phyloP scores from a whole-genome alignment of 176 grass and related monocot species.

The Elaeis guineensis region DNA sequence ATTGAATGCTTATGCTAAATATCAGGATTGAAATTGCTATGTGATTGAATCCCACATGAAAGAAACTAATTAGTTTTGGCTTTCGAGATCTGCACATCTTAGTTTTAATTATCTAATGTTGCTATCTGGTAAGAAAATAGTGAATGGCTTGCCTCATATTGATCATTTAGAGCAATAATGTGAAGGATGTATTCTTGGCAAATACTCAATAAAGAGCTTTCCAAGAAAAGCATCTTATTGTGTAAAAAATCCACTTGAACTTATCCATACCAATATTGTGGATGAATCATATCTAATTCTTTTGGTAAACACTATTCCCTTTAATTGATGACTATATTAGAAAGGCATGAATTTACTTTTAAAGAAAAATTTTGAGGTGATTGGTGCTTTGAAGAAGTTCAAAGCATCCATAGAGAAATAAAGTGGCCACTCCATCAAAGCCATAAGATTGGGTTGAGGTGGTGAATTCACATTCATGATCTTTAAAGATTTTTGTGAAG shows the following conservation, averaged over 20 bases:
- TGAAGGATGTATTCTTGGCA: not conserved
- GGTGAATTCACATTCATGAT: not conserved
- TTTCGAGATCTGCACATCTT: not conserved
- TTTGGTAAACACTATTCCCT: not conserved
- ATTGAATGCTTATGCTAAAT: not conserved
- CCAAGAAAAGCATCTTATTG: not conserved
- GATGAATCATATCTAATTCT: not conserved
- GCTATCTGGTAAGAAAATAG: not conserved
- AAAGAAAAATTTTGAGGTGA: constrained; percentile 1
- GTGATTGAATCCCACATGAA: not conserved
- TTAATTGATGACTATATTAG: constrained; percentile 20
- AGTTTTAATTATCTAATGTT: constrained; percentile 8
- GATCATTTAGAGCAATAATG: too few species aligned
- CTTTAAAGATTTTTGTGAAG: not conserved
- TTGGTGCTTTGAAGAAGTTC: not conserved
- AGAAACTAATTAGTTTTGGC: constrained; percentile 2
- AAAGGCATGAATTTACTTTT: constrained; percentile 1
- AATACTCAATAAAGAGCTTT: not conserved
- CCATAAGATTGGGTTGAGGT: constrained; percentile 1
- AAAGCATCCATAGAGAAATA: constrained; percentile 3
- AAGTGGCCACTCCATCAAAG: constrained; percentile 1
- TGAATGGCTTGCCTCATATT: not conserved
- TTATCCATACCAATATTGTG: constrained; percentile 9
- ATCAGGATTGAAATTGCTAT: not conserved
- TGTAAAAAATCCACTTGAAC: not conserved